Conservation (phyloP, 805 yeast genomes). For the Kazachstania viticola region DNA sequence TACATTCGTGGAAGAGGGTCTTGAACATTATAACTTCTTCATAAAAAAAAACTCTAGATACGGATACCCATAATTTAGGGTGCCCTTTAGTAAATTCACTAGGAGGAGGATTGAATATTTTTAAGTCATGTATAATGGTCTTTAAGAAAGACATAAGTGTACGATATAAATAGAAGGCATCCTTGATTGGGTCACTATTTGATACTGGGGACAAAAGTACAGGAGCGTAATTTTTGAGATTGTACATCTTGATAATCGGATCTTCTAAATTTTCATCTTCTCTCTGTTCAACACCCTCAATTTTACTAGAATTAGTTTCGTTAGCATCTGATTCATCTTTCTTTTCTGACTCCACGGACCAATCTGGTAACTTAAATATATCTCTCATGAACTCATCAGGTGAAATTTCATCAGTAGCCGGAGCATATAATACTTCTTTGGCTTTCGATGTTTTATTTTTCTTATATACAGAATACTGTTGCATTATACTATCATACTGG, state of each 20-base stretch:
- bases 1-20: constrained; percentile 72
- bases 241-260: constrained; percentile 30
- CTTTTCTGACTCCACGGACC: constrained; percentile 17
- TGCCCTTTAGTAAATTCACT: constrained; percentile 37
- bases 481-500: constrained; percentile 54
- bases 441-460: constrained; percentile 33
- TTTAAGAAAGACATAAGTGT: constrained; percentile 83
- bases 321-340: constrained; percentile 11
- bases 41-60: constrained; percentile 69
- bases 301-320: constrained; percentile 6
- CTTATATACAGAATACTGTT: constrained; percentile 45
- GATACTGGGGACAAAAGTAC: constrained; percentile 44
- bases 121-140: constrained; percentile 80
- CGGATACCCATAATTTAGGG: constrained; percentile 64
- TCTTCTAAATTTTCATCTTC: constrained; percentile 7
- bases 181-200: constrained; percentile 59
- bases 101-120: constrained; percentile 81
- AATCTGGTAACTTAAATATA: constrained; percentile 18
- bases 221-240: constrained; percentile 41
- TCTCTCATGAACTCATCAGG: constrained; percentile 29
- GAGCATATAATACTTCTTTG: constrained; percentile 28
- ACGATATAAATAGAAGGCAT: constrained; percentile 77
- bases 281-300: constrained; percentile 4
- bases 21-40: constrained; percentile 77
- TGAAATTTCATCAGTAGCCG: constrained; percentile 26